Conservation (phyloP, 176 grass and related monocot genomes). For the Lolium rigidum region DNA sequence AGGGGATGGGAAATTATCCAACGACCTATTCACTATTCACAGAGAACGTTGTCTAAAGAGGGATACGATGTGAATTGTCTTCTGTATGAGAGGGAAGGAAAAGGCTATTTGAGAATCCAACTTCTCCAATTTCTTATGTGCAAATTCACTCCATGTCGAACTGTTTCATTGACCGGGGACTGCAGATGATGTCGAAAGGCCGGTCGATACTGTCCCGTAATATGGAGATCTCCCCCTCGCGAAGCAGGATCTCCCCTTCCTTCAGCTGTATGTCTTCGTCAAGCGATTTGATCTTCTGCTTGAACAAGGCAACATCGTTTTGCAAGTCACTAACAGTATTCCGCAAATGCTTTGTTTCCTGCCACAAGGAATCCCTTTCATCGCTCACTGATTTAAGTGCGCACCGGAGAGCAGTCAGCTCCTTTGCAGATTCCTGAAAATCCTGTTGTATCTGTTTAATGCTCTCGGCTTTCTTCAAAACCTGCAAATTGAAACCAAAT, state of each 20-base stretch:
- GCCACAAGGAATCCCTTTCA: slow-evolving; percentile 61
- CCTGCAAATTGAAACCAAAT: slow-evolving; percentile 44
- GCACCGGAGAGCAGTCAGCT: slow-evolving; percentile 53
- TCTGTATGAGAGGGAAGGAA: not conserved
- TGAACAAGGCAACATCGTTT: slow-evolving; percentile 55
- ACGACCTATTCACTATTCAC: slow-evolving; percentile 1
- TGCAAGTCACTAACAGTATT: slow-evolving; percentile 45
- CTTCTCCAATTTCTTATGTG: slow-evolving; percentile 12
- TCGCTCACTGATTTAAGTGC: slow-evolving; percentile 58
- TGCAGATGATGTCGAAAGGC: slow-evolving; percentile 54
- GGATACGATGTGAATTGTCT: not conserved
- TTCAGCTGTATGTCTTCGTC: slow-evolving; percentile 63
- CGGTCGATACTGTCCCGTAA: slow-evolving; percentile 51
- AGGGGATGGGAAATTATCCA: not conserved
- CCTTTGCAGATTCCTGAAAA: slow-evolving; percentile 52
- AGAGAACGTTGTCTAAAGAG: slow-evolving; percentile 5
- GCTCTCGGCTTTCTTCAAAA: slow-evolving; percentile 61
- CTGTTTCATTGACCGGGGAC: slow-evolving; percentile 44
- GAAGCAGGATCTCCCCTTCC: slow-evolving; percentile 68
- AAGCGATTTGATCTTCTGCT: slow-evolving; percentile 60
- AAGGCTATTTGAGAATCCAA: not conserved
- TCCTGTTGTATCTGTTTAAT: slow-evolving; percentile 56
- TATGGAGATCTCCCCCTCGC: slow-evolving; percentile 73
- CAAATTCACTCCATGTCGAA: slow-evolving; percentile 53
- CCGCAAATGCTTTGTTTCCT: slow-evolving; percentile 61